Evolutionary conservation across 768 basidiomycete species (phyloP).

Genomic region (Pleurotus ostreatus): DNA sequence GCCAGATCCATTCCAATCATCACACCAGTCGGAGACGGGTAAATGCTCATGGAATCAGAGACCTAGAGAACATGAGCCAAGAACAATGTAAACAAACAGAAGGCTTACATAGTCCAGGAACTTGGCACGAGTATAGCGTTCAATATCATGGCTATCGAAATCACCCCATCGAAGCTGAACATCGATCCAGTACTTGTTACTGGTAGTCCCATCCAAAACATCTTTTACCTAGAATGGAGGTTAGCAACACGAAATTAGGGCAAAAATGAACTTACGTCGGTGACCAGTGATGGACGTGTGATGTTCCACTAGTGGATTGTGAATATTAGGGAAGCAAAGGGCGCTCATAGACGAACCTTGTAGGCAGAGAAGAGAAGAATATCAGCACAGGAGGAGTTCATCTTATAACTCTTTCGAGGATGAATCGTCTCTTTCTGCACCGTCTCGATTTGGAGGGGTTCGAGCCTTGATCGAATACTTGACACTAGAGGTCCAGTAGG

Average conservation of each 20-base stretch:
- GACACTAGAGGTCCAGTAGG: constrained; percentile 51
- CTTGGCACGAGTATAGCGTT: constrained; percentile 97
- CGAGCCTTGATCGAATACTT: constrained; percentile 98
- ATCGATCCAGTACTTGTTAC: constrained; percentile 98
- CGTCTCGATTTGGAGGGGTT: constrained; percentile 97
- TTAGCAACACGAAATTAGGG: not conserved
- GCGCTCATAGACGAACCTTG: constrained; percentile 41
- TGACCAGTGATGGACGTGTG: constrained; percentile 89
- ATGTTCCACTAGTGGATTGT: constrained; percentile 79
- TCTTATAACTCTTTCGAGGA: constrained; percentile 99
- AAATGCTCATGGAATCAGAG: constrained; percentile 97
- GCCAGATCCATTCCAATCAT: constrained; percentile 99
- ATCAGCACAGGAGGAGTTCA: constrained; percentile 99
- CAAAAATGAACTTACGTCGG: constrained; percentile 58
- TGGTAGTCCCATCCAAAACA: constrained; percentile 94
- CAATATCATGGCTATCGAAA: constrained; percentile 98
- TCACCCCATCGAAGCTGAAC: constrained; percentile 96
- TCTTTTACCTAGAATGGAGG: constrained; percentile 69
- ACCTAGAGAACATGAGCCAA: constrained; percentile 40
- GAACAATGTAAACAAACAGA: not conserved
- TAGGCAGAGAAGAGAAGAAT: constrained; percentile 95
- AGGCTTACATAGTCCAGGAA: constrained; percentile 90
- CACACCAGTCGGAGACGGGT: constrained; percentile 97
- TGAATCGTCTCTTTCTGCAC: constrained; percentile 99
- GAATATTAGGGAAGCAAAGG: not conserved